Evolutionary conservation across 805 yeast genomes (phyloP).

Genomic region (Vanderwaltozyma polyspora): DNA sequence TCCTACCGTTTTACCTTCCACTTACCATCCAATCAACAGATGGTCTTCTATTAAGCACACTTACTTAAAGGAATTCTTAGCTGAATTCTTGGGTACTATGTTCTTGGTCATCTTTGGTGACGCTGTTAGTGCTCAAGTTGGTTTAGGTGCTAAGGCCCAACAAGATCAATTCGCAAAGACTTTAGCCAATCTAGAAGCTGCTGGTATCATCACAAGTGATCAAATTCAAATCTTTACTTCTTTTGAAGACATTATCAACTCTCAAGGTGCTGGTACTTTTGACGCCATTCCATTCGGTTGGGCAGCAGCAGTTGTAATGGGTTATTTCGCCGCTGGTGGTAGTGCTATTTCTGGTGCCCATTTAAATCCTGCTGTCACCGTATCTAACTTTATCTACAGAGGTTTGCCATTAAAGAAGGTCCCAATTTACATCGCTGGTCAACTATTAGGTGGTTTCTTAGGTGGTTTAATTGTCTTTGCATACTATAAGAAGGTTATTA

Average conservation of each 20-base stretch:
- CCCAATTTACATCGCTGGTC: constrained; percentile 35
- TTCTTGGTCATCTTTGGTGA: constrained; percentile 37
- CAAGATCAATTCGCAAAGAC: constrained; percentile 6
- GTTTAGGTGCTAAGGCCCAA: constrained; percentile 25
- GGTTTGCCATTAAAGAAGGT: constrained; percentile 41
- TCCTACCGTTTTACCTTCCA: constrained; percentile 28
- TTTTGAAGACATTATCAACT: constrained; percentile 6
- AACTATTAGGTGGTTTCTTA: constrained; percentile 37
- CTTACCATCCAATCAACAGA: constrained; percentile 27
- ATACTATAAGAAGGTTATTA: constrained; percentile 31
- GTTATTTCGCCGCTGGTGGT: constrained; percentile 42
- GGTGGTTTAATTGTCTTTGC: constrained; percentile 39
- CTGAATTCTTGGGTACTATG: constrained; percentile 43
- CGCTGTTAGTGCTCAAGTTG: constrained; percentile 38
- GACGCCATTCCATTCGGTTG: constrained; percentile 37
- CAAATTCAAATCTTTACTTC: constrained; percentile 3
- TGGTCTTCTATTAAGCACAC: constrained; percentile 28
- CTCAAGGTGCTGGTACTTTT: constrained; percentile 29
- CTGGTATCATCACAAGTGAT: constrained; percentile 2
- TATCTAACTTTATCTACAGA: constrained; percentile 37
- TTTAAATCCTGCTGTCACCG: constrained; percentile 42
- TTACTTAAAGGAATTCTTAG: constrained; percentile 35
- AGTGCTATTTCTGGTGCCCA: constrained; percentile 45
- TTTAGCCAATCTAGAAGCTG: constrained; percentile 1
- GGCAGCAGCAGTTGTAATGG: constrained; percentile 45